phyloP scores from a whole-genome alignment of 805 yeast genomes.

The Dipodascopsis uninucleata region DNA sequence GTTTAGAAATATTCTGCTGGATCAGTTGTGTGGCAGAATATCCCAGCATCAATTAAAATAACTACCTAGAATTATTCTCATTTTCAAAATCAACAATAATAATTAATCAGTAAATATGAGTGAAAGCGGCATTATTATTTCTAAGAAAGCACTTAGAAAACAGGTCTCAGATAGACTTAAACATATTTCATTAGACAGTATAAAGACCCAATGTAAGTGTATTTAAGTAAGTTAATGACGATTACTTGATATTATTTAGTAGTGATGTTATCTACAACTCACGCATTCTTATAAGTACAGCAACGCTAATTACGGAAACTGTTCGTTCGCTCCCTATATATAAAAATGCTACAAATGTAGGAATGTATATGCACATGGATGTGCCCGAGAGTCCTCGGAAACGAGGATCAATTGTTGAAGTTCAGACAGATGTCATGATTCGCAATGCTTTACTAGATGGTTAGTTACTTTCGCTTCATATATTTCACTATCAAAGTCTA shows the following conservation, averaged over 20 bases:
- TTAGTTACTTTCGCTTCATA: no score
- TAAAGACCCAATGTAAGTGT: constrained; percentile 13
- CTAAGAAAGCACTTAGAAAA: constrained; percentile 9
- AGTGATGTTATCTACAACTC: no score
- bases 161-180: constrained; percentile 4
- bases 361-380: constrained; percentile 75
- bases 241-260: not conserved
- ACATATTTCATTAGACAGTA: constrained; percentile 4
- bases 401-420: constrained; percentile 42
- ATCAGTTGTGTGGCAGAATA: no score
- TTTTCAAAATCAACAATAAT: no score
- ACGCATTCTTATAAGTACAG: constrained; percentile 9
- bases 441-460: constrained; percentile 47
- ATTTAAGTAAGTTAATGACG: not conserved
- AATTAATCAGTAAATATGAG: no score
- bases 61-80: no score
- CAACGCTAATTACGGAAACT: constrained; percentile 21
- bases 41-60: no score
- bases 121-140: no score
- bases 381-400: constrained; percentile 14
- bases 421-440: constrained; percentile 57
- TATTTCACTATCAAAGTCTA: no score
- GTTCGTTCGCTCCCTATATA: constrained; percentile 41
- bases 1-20: no score
- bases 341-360: constrained; percentile 48